Evolutionary conservation across 1,284 basidiomycete species (phyloP), one percentile per base, ranked within the genome.

Genomic region (Malassezia furfur): DNA sequence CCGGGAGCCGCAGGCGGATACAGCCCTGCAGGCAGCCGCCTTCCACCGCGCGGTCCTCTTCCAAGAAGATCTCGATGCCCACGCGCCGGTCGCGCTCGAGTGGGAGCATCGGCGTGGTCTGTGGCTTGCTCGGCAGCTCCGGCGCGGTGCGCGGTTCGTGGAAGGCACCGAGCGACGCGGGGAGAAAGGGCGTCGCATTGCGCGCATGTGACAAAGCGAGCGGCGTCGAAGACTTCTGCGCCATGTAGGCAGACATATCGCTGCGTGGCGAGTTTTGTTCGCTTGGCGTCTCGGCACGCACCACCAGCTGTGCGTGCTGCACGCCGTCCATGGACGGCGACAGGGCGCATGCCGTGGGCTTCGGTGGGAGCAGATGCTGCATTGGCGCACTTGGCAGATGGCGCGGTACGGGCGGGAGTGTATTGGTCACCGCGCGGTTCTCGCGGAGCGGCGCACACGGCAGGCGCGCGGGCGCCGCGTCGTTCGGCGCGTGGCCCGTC

Each of bases 61-160:
- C 84, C 38, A 91, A 79, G 6, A 84, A 77, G 22, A 96, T 81
- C 64, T 94, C 88, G 7, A 94, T 79, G 68, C 88, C 85, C 1
- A 94, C 86, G 30, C 88, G 83, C 2, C 63, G 64, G 19, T 64
- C 67, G 25, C 71, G 68, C 59, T 74, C 72, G 21, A 67, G 28
- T 25, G 55, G 55, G n/a, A 51, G 30, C 32, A 49, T 37, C 2
- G 53, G 48, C 15, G 50, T 45, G 8, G 19, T 25, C 7, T 25
- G 30, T 4, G 55, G 55, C 38, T 57, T 57, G 52, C 8, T 52
- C 51, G n/a, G 66, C 58, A 28, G 64, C 36, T 48, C 22, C 12
- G 35, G 34, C 32, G 35, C 35, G 5, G 17, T n/a, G 15, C 35
- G 46, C 7, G 46, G 46, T 6, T 11, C 19, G 17, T 34, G 46